These are phyloP conservation scores for Rhodotorula sp. DNA, from an alignment of 1,284 basidiomycete species.

Conservation along the genomic window DNA sequence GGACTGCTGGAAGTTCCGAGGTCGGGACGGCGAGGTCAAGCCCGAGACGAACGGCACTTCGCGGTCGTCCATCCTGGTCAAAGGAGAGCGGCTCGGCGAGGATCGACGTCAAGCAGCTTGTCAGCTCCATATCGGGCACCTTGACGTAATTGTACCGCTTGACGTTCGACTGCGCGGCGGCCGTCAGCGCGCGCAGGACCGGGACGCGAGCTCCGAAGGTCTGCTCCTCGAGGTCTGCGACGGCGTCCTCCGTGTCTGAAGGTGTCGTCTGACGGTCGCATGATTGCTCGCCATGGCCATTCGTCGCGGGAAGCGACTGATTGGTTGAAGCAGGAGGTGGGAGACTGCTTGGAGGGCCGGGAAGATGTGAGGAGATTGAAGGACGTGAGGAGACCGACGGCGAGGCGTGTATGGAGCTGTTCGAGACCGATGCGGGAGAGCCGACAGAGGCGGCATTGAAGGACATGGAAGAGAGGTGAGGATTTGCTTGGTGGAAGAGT, in stretches of 20 bases:
- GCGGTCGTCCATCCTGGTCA: constrained; percentile 38
- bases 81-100: constrained; percentile 32
- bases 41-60: constrained; percentile 36
- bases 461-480: not conserved
- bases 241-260: constrained; percentile 38
- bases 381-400: not conserved
- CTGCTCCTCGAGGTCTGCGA: constrained; percentile 33
- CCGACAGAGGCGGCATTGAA: not conserved
- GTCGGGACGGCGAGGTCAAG: constrained; percentile 38
- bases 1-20: constrained; percentile 22
- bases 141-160: constrained; percentile 20
- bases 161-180: constrained; percentile 13
- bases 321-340: not conserved
- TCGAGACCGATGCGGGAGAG: not conserved
- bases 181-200: constrained; percentile 29
- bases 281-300: not conserved
- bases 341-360: not conserved
- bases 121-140: constrained; percentile 34
- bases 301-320: not conserved
- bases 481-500: constrained; percentile 21
- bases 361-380: not conserved
- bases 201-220: constrained; percentile 36
- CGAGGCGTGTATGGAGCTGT: not conserved
- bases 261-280: not conserved
- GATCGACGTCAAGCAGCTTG: constrained; percentile 35